Evolutionary conservation across 805 yeast genomes (phyloP), one percentile per base, ranked within the genome.

Genomic region (Teunomyces funiuensis): DNA sequence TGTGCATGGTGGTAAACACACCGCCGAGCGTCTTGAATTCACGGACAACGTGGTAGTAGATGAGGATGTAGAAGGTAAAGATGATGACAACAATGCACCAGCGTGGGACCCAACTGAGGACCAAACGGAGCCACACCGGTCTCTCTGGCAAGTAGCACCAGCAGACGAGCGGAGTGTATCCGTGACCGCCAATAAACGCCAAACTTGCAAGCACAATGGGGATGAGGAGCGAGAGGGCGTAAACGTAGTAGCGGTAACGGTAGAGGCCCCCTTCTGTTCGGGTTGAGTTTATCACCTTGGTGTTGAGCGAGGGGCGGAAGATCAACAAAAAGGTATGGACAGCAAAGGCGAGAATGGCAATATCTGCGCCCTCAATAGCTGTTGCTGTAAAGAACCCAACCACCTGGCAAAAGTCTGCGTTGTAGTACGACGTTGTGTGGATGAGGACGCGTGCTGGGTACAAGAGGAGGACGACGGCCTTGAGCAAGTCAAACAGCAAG

Each of bases 331-430:
- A 87, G 7, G 91, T 84, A 62, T 89, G 96, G 11, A 88, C 63
- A 1, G 97, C 96, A 63, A 89, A 85, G 26, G 83, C 74, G 23
- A 88, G 66, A 39, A 88, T 89, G 13, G 93, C 89, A 26, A 88
- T 56, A 61, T 89, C 97, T 1, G 90, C 88, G 15, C 95, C 95
- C 61, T 87, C 95, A 10, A 85, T 83, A 16, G 88, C 74, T 28
- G 82, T 72, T 3, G 90, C 86, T 1, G 95, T 85, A 61, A 87
- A 81, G 70, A 85, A 88, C 2, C 96, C 96, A 26, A 84, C 74
- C 4, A 80, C 77, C 54, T 82, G 79, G 52, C 83, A 78, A 55
- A 84, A 79, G 22, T 58, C 60, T 28, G 68, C 62, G 49, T 69
- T 70, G 41, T 70, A 73, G 56, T 78, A 80, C 6, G 79, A 63